Base-by-base conservation (phyloP, 495 filamentous ascomycete genomes). In the Amphirosellinia nigrospora region DNA sequence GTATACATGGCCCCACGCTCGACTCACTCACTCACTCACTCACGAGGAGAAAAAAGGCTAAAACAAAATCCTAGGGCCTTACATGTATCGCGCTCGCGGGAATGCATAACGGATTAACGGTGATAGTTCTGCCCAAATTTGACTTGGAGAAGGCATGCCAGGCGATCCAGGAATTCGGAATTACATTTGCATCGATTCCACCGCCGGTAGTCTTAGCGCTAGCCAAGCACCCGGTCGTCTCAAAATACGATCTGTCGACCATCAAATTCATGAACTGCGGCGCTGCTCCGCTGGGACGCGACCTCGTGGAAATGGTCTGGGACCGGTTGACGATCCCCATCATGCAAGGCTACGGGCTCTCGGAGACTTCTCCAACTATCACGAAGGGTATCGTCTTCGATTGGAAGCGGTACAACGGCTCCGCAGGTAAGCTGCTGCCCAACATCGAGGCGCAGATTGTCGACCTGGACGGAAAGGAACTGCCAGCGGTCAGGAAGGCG, bases 261-360 rank as follows among this genome's bases (percentile, higher is more conserved):
- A 73, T 99, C 16, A 89, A 90, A 43, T 94, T 95, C 89, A 82
- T 97, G 82, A 96, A 93, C 80, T 94, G 89, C 2, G 96, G 94
- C 9, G 96, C 95, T 1, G 96, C 96, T 4, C 96, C 96, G 0
- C 82, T 98, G 46, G 96, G 93, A 0, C 82, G 86, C 26, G 94
- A 98, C 61, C 83, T 99, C 3, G 92, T 94, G 8, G 88, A 94
- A 66, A 86, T 89, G 19, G 89, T 96, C 10, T 94, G 93, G 82
- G 74, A 86, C 5, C 87, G 94, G 15, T 85, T 96, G 61, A 88
- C 89, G 55, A 82, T 96, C 48, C 90, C 90, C 50, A 85, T 87
- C n/a, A 89, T 88, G 79, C 86, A 90, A 72, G 85, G 86, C 59
- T 89, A 88, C 70, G 86, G 86, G 0, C 77, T 89, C 26, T 85